phyloP scores from a whole-genome alignment of 495 filamentous ascomycete species.

The Penicillium chermesinum region DNA sequence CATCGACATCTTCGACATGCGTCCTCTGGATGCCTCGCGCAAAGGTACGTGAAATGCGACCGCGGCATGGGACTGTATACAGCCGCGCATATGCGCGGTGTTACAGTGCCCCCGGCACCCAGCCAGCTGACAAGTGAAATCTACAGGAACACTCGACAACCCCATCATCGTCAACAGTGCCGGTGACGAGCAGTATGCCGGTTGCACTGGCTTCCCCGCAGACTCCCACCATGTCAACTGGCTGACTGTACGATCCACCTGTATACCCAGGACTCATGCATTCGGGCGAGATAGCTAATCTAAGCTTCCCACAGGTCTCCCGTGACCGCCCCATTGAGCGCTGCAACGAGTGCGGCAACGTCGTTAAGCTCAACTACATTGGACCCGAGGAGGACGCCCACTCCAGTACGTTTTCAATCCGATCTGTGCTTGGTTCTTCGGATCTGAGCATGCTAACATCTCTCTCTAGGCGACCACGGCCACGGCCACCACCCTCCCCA shows the following conservation, averaged over 20 bases:
- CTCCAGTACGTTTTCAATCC: conserved; percentile 34
- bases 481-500: conserved; percentile 53
- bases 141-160: conserved; percentile 76
- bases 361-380: conserved; percentile 95
- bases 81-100: not conserved
- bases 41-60: conserved; percentile 53
- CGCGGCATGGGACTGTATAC: not conserved
- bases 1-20: conserved; percentile 97
- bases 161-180: conserved; percentile 84
- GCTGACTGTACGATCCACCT: conserved; percentile 65
- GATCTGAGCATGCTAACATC: conserved; percentile 6
- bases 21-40: conserved; percentile 84
- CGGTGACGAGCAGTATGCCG: conserved; percentile 93
- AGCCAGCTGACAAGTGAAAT: conserved; percentile 5
- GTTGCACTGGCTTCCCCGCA: conserved; percentile 89
- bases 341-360: conserved; percentile 91
- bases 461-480: conserved; percentile 38
- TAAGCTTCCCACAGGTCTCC: conserved; percentile 53
- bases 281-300: not conserved
- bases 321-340: conserved; percentile 87
- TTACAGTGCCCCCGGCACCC: not conserved
- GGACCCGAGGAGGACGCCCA: conserved; percentile 70
- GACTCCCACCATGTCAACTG: conserved; percentile 89
- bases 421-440: not conserved
- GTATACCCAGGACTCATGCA: not conserved